Percentiles rank a stretch among this genome's conserved stretches.
phyloP scores from a whole-genome alignment of 1,139 yeast genomes.

The Saccharomycopsis hybrid region DNA sequence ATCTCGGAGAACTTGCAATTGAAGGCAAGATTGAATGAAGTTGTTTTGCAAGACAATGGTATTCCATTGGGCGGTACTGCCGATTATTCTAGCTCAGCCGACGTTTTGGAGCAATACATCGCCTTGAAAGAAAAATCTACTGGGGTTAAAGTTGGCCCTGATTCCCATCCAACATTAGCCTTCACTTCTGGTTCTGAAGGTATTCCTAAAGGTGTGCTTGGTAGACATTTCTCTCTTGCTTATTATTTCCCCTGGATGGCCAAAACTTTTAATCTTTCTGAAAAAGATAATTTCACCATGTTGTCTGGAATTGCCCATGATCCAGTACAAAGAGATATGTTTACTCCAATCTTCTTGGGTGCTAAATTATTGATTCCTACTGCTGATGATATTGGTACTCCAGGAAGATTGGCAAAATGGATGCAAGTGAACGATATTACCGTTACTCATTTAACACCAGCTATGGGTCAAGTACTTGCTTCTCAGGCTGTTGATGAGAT shows the following conservation, averaged over 20 bases:
- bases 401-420: conserved; percentile 97
- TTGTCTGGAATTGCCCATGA: conserved; percentile 98
- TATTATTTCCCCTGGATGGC: conserved; percentile 99
- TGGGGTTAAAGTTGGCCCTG: conserved; percentile 96
- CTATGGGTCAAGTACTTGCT: conserved; percentile 95
- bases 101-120: conserved; percentile 45
- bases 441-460: conserved; percentile 96
- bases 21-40: conserved; percentile 65
- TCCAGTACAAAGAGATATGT: conserved; percentile 98
- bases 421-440: conserved; percentile 88
- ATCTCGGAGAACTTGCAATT: conserved; percentile 66
- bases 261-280: conserved; percentile 66
- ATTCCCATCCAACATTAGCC: conserved; percentile 90
- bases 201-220: conserved; percentile 95
- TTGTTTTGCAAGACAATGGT: conserved; percentile 77
- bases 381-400: conserved; percentile 96
- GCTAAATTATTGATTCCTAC: conserved; percentile 92
- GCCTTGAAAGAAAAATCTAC: conserved; percentile 50
- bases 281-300: conserved; percentile 90
- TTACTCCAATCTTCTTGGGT: conserved; percentile 93
- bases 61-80: conserved; percentile 46
- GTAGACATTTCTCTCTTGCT: conserved; percentile 94
- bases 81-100: conserved; percentile 28
- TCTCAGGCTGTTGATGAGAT: conserved; percentile 94
- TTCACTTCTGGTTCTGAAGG: conserved; percentile 99